phyloP scores from a whole-genome alignment of 495 filamentous ascomycete genomes.

The Pyronema omphalodes region DNA sequence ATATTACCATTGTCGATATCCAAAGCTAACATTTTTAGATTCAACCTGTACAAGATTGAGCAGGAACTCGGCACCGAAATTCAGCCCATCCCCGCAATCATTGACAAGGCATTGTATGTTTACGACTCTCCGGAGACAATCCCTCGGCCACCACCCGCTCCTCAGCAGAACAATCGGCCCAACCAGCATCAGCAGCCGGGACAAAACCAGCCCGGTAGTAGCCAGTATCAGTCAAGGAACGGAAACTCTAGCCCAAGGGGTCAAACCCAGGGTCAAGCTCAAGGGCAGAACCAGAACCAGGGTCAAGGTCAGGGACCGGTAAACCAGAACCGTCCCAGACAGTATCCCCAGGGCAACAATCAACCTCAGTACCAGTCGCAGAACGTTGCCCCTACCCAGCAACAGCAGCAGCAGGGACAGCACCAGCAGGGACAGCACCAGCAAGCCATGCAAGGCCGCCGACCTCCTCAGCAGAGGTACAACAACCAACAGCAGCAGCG shows the following conservation, averaged over 20 bases:
- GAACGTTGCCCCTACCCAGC: conserved; percentile 6
- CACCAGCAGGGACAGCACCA: conserved; percentile 13
- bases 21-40: conserved; percentile 26
- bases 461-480: conserved; percentile 10
- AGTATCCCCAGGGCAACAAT: conserved; percentile 14
- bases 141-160: conserved; percentile 48
- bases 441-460: neutral
- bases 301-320: neutral
- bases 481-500: conserved; percentile 11
- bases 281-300: conserved; percentile 2
- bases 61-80: conserved; percentile 95
- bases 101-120: conserved; percentile 96
- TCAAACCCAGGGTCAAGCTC: conserved; percentile 12
- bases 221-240: conserved; percentile 18
- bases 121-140: conserved; percentile 93
- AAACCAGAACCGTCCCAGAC: conserved; percentile 9
- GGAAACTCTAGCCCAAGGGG: conserved; percentile 5
- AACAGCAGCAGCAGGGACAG: neutral
- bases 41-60: conserved; percentile 97
- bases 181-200: conserved; percentile 16
- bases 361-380: conserved; percentile 17
- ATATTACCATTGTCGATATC: neutral
- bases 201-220: conserved; percentile 15
- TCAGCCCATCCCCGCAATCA: conserved; percentile 76
- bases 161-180: conserved; percentile 15